Evolutionary conservation across 164 flowering plant species (phyloP).

Genomic region (Taxillus chinensis): DNA sequence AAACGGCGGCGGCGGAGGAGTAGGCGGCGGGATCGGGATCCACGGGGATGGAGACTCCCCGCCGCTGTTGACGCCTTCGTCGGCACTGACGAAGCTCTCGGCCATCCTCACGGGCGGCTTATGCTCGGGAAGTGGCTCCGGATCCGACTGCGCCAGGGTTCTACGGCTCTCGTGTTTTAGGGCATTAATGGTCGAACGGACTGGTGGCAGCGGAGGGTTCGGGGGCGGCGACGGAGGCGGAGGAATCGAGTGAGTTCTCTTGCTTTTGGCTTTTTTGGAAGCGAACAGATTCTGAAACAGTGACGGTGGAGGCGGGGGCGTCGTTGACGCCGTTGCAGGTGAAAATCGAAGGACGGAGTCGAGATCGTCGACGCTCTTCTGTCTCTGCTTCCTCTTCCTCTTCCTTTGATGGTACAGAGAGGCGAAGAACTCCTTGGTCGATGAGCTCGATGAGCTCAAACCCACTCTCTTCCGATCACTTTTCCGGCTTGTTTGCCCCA

Average conservation of each 20-base stretch:
- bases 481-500: conserved; percentile 12
- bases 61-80: conserved; percentile 14
- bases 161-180: neutral
- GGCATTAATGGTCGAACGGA: neutral
- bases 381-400: conserved; percentile 42
- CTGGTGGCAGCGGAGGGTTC: conserved; percentile 14
- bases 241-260: conserved; percentile 10
- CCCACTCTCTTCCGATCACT: conserved; percentile 30
- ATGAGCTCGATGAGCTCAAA: neutral
- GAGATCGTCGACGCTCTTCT: conserved; percentile 36
- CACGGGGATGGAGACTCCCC: conserved; percentile 16
- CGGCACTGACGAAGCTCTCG: conserved; percentile 4
- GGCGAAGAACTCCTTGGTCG: conserved; percentile 30
- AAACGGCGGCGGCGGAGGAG: conserved; percentile 52
- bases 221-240: conserved; percentile 15
- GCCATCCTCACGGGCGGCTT: conserved; percentile 9
- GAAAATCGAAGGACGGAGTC: conserved; percentile 16
- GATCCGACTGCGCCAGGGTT: neutral
- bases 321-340: conserved; percentile 5
- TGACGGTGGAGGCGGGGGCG: conserved; percentile 27
- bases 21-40: conserved; percentile 38
- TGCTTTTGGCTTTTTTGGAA: conserved; percentile 31
- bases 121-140: conserved; percentile 2
- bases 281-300: conserved; percentile 28
- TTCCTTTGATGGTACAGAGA: conserved; percentile 17